Percentiles rank a stretch among this genome's conserved stretches.
phyloP scores from a whole-genome alignment of 1,139 yeast genomes.

The Diutina neorugosa region DNA sequence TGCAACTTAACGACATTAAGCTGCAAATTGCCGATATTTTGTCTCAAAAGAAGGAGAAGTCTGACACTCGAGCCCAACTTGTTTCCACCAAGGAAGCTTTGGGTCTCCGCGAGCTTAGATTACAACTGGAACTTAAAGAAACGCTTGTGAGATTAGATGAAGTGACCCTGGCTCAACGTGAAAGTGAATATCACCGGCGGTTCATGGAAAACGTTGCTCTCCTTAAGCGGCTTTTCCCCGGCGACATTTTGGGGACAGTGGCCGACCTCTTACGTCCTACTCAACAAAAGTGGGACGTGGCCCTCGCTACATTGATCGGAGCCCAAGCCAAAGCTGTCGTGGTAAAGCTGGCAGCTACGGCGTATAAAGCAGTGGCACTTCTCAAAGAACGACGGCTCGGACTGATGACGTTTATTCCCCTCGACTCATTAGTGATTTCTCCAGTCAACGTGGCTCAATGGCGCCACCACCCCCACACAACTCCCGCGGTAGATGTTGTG shows the following conservation, averaged over 20 bases:
- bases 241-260: conserved; percentile 68
- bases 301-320: conserved; percentile 74
- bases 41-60: conserved; percentile 17
- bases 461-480: conserved; percentile 40
- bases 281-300: conserved; percentile 61
- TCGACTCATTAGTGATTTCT: conserved; percentile 56
- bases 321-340: conserved; percentile 69
- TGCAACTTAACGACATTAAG: neutral
- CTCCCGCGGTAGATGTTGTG: conserved; percentile 63
- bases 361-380: conserved; percentile 72
- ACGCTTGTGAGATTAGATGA: conserved; percentile 56
- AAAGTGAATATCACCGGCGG: conserved; percentile 54
- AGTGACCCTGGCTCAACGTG: conserved; percentile 63
- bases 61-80: conserved; percentile 28
- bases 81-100: conserved; percentile 34
- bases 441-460: conserved; percentile 46
- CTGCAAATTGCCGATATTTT: neutral
- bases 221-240: conserved; percentile 59
- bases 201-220: conserved; percentile 61
- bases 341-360: conserved; percentile 66
- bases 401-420: conserved; percentile 76
- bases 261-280: conserved; percentile 74
- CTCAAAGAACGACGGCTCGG: conserved; percentile 83
- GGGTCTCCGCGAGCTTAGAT: conserved; percentile 35
- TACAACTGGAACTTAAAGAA: conserved; percentile 56